Conservation (phyloP, 768 basidiomycete species). For the Podaxis sp. region DNA sequence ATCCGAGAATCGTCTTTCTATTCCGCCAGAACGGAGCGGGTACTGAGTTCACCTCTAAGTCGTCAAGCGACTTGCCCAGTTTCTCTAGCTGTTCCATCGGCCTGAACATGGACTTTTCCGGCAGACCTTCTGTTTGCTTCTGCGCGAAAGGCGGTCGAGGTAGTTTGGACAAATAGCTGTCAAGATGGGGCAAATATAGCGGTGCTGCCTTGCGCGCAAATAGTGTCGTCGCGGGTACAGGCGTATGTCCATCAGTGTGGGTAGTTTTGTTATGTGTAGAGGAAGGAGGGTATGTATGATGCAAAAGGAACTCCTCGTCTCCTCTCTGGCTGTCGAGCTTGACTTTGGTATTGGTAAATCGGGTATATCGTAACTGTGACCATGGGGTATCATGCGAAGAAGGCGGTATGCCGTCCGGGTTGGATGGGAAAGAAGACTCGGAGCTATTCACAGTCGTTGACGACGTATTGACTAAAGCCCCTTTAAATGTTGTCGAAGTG, state of each 20-base stretch:
- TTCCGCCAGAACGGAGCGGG: constrained; percentile 54
- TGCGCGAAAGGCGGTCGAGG: constrained; percentile 40
- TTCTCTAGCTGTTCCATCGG: constrained; percentile 58
- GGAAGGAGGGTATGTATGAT: constrained; percentile 23
- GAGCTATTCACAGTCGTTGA: not conserved
- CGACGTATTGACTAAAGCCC: not conserved
- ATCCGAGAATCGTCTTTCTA: constrained; percentile 48
- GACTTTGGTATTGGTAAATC: constrained; percentile 6
- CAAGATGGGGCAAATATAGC: constrained; percentile 60
- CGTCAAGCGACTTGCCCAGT: constrained; percentile 49
- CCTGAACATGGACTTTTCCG: constrained; percentile 45
- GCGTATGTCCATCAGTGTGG: constrained; percentile 28
- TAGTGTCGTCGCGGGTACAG: constrained; percentile 53
- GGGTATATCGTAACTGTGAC: not conserved
- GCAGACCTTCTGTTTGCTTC: constrained; percentile 7
- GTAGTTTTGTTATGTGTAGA: not conserved
- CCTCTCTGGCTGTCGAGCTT: constrained; percentile 12
- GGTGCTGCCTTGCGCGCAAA: constrained; percentile 60
- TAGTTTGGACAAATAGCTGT: constrained; percentile 51
- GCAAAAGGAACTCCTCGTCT: constrained; percentile 18
- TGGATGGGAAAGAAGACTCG: not conserved
- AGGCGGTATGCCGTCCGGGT: not conserved
- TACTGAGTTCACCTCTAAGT: constrained; percentile 55
- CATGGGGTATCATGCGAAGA: not conserved
- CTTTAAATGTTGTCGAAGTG: not conserved